Base-by-base conservation (phyloP, 371 early-diverging fungal genomes). In the Phascolomyces articulosus region DNA sequence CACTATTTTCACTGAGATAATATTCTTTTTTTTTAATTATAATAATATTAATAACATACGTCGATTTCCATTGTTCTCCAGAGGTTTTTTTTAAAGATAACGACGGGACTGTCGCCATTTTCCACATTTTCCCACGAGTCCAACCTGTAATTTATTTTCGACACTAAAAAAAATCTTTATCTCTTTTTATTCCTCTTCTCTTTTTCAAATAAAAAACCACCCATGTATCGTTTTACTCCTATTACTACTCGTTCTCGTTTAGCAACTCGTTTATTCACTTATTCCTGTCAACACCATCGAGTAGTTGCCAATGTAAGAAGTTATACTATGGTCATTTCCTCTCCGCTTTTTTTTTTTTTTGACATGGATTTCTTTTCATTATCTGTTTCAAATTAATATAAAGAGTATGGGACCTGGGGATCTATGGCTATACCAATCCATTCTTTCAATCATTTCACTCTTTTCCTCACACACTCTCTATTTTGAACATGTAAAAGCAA, bases 61-160 rank as follows among this genome's bases (percentile, higher is more conserved):
- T 47, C 8, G 16, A 47, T 47, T 47, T 20, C 47, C 16, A 20
- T 47, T 20, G 47, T 20, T 20, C 16, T 15, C 16, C 16, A 3
- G 3, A 8, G 4, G 4, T 44, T 20, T 20, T 31, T 31, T 34
- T 34, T 34, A 34, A 34, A 34, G 11, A 34, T 9, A 34, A 11
- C 11, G 34, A 11, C 8, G 47, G 16, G 6, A 16, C 47, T 8
- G 47, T 9, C 6, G 11, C 0, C 34, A 2, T 0, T 34, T 24
- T 11, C 26, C 26, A n/a, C 4, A 1, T 51, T 51, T 51, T 51
- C 51, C 51, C 51, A 51, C 51, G 51, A 51, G 51, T 51, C 51
- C 26, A n/a, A 11, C 51, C 51, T 23, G 23, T 51, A 51, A 51
- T 51, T 10, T 51, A 23, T 51, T 8, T 24, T n/a, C 47, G 11